Percentiles rank a stretch among this genome's conserved stretches.
phyloP scores from a whole-genome alignment of 257 asterid species.

The Knoxia roxburghii region DNA sequence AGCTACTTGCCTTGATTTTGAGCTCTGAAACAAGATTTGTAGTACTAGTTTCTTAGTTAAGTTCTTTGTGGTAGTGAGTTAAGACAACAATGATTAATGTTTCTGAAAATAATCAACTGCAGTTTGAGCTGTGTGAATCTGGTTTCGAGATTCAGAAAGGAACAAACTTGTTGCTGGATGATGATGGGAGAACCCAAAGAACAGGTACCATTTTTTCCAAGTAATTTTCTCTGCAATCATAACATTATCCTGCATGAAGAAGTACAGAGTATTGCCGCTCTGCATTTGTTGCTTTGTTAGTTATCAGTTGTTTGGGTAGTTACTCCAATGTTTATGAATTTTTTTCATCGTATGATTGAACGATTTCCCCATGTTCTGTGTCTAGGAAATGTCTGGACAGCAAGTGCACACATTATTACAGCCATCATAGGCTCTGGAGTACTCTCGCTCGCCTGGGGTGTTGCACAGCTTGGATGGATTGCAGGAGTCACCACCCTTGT shows the following conservation, averaged over 20 bases:
- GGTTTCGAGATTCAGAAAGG: conserved; percentile 37
- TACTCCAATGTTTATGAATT: too few species aligned
- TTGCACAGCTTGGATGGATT: conserved; percentile 79
- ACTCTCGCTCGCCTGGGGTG: conserved; percentile 67
- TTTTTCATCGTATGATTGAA: background rate
- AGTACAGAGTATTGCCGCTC: background rate
- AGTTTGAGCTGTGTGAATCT: conserved; percentile 34
- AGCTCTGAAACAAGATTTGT: background rate
- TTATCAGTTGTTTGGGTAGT: too few species aligned
- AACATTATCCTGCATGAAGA: background rate
- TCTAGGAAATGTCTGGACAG: conserved; percentile 55
- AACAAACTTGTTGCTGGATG: conserved; percentile 37
- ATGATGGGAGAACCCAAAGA: conserved; percentile 58
- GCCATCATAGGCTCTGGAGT: conserved; percentile 73
- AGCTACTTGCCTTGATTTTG: background rate
- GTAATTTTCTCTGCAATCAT: background rate
- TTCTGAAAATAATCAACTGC: conserved; percentile 23
- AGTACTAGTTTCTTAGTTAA: background rate
- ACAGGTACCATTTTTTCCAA: conserved; percentile 30
- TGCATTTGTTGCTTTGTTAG: background rate
- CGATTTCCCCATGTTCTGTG: background rate
- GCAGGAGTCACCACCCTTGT: conserved; percentile 46
- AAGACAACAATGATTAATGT: conserved; percentile 28
- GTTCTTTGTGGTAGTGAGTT: background rate
- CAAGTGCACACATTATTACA: conserved; percentile 71